A percentile compares a stretch with the other conserved stretches of the same genome.
phyloP scores from a whole-genome alignment of 2,329 filamentous ascomycete genomes.

The Aspergillus quadricinctus region DNA sequence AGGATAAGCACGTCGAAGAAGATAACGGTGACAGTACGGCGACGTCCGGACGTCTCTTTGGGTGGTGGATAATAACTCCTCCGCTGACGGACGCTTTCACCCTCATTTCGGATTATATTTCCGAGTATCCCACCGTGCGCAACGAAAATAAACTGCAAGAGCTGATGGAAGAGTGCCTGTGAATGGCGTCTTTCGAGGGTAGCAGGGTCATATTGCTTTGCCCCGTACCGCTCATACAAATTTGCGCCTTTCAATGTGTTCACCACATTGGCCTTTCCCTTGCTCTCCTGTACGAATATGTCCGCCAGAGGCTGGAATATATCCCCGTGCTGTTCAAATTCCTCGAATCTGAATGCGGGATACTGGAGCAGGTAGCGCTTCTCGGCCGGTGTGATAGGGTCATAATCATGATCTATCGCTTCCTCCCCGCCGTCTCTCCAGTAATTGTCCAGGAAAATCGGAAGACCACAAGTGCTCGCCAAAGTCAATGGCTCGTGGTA shows the following conservation, averaged over 20 bases:
- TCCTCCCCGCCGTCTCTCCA: no score
- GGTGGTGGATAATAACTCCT: neutral
- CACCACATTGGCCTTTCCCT: neutral
- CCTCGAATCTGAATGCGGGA: no score
- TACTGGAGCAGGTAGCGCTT: no score
- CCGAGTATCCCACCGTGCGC: neutral
- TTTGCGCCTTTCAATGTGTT: neutral
- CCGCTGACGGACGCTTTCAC: neutral
- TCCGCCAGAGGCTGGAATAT: neutral
- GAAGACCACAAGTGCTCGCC: neutral
- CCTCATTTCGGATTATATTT: no score
- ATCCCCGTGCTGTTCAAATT: neutral
- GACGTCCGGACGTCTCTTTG: neutral
- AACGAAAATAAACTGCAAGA: constrained; percentile 6
- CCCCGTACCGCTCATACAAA: neutral
- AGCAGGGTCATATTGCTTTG: neutral
- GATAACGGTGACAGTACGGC: neutral
- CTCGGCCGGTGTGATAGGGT: no score
- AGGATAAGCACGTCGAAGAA: neutral
- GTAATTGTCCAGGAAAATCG: neutral
- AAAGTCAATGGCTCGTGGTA: neutral
- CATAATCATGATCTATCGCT: no score
- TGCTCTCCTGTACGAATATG: neutral
- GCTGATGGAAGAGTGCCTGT: neutral
- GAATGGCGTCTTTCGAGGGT: neutral